phyloP scores from a whole-genome alignment of 1,139 yeast species.

The Magnusiomyces starmeri region DNA sequence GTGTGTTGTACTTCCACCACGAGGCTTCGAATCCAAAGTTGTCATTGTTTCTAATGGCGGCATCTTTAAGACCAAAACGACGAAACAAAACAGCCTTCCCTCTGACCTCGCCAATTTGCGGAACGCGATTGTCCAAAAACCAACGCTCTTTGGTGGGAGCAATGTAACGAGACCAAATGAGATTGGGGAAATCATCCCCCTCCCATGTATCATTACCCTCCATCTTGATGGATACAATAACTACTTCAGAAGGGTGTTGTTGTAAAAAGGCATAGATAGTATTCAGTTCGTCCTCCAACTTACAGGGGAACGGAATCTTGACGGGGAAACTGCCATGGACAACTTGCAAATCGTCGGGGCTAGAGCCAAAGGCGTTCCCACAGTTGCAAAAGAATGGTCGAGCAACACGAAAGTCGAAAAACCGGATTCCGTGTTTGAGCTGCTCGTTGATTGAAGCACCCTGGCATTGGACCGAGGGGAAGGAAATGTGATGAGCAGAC shows the following conservation, averaged over 20 bases:
- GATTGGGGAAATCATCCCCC: slow-evolving; percentile 58
- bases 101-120: slow-evolving; percentile 53
- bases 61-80: slow-evolving; percentile 56
- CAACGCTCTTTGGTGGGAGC: slow-evolving; percentile 47
- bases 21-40: slow-evolving; percentile 62
- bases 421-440: slow-evolving; percentile 64
- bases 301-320: slow-evolving; percentile 51
- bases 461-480: slow-evolving; percentile 77
- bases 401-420: slow-evolving; percentile 62
- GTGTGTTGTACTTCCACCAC: slow-evolving; percentile 60
- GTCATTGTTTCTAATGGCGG: slow-evolving; percentile 31
- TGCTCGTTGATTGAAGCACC: slow-evolving; percentile 55
- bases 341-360: slow-evolving; percentile 50
- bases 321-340: slow-evolving; percentile 77
- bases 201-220: slow-evolving; percentile 65
- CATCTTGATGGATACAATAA: slow-evolving; percentile 62
- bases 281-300: slow-evolving; percentile 41
- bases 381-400: slow-evolving; percentile 40
- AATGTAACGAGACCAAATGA: slow-evolving; percentile 56
- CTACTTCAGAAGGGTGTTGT: slow-evolving; percentile 50
- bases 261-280: slow-evolving; percentile 56
- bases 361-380: slow-evolving; percentile 3
- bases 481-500: slow-evolving; percentile 63
- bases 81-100: slow-evolving; percentile 64
- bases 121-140: slow-evolving; percentile 53